A percentile compares a stretch with the other conserved stretches of the same genome.
Evolutionary conservation across 2,329 filamentous ascomycete genomes (phyloP).

Genomic region (Exophiala viscosa): DNA sequence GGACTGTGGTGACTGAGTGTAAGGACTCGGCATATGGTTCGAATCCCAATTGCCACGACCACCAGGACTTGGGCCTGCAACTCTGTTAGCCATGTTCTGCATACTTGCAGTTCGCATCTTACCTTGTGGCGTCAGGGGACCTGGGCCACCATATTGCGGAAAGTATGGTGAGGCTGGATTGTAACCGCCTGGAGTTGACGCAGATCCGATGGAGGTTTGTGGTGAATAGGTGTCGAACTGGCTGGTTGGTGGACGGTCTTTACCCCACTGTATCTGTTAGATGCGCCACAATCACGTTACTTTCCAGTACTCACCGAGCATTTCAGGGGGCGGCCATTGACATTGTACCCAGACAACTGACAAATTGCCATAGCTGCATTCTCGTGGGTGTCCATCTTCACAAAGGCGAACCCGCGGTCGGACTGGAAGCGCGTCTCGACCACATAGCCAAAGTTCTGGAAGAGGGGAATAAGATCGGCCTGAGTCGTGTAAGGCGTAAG

Average conservation of each 20-base stretch:
- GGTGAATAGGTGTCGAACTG: constrained; percentile 81
- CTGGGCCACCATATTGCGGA: constrained; percentile 82
- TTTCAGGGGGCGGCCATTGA: constrained; percentile 94
- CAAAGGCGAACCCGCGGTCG: constrained; percentile 94
- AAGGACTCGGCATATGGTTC: constrained; percentile 56
- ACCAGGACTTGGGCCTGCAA: constrained; percentile 52
- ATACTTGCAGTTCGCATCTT: constrained; percentile 37
- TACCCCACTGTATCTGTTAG: constrained; percentile 75
- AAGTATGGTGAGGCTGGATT: constrained; percentile 81
- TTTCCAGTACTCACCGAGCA: constrained; percentile 75
- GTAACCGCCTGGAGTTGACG: constrained; percentile 63
- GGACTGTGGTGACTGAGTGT: constrained; percentile 41
- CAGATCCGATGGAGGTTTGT: constrained; percentile 68
- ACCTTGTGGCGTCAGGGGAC: constrained; percentile 45
- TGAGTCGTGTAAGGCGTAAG: constrained; percentile 96
- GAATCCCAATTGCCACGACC: constrained; percentile 47
- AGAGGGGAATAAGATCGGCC: constrained; percentile 92
- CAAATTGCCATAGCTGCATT: constrained; percentile 98
- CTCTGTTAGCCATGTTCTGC: constrained; percentile 5
- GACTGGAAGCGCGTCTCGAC: constrained; percentile 97
- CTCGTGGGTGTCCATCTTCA: constrained; percentile 99
- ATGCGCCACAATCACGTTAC: constrained; percentile 20
- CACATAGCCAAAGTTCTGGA: constrained; percentile 98
- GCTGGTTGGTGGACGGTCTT: constrained; percentile 87
- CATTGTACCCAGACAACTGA: constrained; percentile 95